phyloP scores from a whole-genome alignment of 805 yeast genomes.

The Wickerhamomyces pijperi region DNA sequence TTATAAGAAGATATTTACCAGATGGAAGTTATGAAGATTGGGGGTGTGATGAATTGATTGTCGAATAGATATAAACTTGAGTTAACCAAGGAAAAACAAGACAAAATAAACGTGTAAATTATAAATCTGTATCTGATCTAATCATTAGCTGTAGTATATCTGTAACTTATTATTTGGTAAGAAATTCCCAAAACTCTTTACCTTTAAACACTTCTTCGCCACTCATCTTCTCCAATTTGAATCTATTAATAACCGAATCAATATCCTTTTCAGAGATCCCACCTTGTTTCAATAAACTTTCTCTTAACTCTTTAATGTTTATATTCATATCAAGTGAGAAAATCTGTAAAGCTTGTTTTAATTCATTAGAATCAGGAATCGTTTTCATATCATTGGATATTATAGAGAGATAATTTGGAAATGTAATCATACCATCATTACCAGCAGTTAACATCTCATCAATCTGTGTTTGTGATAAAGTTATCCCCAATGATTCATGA shows the following conservation, averaged over 20 bases:
- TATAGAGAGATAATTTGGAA: slow-evolving; percentile 53
- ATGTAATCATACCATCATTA: slow-evolving; percentile 28
- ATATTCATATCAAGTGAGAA: slow-evolving; percentile 35
- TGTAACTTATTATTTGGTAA: slow-evolving; percentile 9
- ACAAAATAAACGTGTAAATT: not conserved
- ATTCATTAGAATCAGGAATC: slow-evolving; percentile 39
- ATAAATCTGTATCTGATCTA: not conserved
- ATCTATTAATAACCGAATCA: slow-evolving; percentile 40
- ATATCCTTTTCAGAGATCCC: slow-evolving; percentile 29
- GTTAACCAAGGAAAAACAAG: not conserved
- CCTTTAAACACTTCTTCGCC: slow-evolving; percentile 53
- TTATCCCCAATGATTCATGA: slow-evolving; percentile 41
- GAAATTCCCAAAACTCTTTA: slow-evolving; percentile 43
- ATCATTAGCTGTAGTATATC: not conserved
- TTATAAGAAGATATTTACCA: slow-evolving; percentile 90
- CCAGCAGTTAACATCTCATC: slow-evolving; percentile 29
- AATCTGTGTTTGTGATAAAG: slow-evolving; percentile 29
- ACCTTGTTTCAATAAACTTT: slow-evolving; percentile 35
- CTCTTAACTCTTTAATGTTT: slow-evolving; percentile 36
- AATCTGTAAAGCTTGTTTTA: slow-evolving; percentile 48
- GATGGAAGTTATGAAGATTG: slow-evolving; percentile 97
- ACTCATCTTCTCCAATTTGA: slow-evolving; percentile 40
- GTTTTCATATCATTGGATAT: slow-evolving; percentile 46
- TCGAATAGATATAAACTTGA: slow-evolving; percentile 48
- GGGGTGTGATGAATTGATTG: slow-evolving; percentile 96